These are phyloP conservation scores for Cadophora luteo-olivacea DNA, from an alignment of 2,329 filamentous ascomycete species.

Conservation along the genomic window DNA sequence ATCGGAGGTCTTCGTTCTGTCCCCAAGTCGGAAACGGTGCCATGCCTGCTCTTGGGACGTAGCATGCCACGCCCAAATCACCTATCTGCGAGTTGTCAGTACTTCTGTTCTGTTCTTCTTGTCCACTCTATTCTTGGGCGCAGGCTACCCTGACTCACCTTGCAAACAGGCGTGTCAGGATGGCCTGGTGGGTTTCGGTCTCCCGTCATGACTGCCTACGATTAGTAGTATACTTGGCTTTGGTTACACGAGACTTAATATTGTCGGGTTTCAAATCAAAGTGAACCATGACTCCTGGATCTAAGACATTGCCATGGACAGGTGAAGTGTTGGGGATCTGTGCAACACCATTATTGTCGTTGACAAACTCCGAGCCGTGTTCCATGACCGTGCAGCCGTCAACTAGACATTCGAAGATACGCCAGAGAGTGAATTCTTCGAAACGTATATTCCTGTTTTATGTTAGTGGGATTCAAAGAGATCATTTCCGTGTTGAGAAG, in stretches of 20 bases:
- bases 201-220: not conserved
- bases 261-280: constrained; percentile 22
- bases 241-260: not conserved
- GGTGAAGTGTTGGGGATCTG: not conserved
- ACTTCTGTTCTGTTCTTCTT: not conserved
- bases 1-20: not conserved
- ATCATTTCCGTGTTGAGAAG: no score
- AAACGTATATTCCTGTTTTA: not conserved
- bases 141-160: not conserved
- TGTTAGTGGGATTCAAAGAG: no score
- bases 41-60: not conserved
- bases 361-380: not conserved
- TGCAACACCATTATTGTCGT: not conserved
- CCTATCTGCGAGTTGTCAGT: not conserved
- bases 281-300: not conserved
- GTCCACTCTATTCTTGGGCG: no score
- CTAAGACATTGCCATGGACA: no score
- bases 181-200: not conserved
- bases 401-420: constrained; percentile 22
- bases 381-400: constrained; percentile 17
- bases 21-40: not conserved
- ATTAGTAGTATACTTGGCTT: not conserved
- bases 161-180: not conserved
- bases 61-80: not conserved
- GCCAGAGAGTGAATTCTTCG: constrained; percentile 22